Conservation (phyloP, 1,139 yeast genomes). For the Lodderomyces theae region DNA sequence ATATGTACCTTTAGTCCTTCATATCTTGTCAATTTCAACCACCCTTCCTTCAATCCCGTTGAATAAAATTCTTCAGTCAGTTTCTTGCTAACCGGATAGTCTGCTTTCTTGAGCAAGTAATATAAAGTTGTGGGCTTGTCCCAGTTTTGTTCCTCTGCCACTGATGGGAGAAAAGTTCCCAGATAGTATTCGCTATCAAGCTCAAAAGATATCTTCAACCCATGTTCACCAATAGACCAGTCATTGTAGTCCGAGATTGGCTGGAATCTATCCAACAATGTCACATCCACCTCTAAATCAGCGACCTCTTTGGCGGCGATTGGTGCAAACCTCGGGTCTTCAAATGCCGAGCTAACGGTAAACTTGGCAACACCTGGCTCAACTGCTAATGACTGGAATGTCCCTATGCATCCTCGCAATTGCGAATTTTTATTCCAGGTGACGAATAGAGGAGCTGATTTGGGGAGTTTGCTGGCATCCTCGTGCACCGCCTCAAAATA, state of each 20-base stretch:
- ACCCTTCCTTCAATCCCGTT: slow-evolving; percentile 32
- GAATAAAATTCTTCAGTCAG: slow-evolving; percentile 26
- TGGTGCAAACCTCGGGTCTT: slow-evolving; percentile 76
- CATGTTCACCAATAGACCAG: slow-evolving; percentile 85
- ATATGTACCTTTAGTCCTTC: slow-evolving; percentile 36
- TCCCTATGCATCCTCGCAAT: slow-evolving; percentile 92
- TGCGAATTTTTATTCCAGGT: slow-evolving; percentile 70
- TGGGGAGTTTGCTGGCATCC: slow-evolving; percentile 40
- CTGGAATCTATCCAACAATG: slow-evolving; percentile 63
- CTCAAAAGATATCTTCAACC: slow-evolving; percentile 60
- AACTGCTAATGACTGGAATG: slow-evolving; percentile 52
- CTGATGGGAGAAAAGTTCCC: slow-evolving; percentile 89
- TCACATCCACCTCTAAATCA: slow-evolving; percentile 47
- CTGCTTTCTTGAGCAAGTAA: slow-evolving; percentile 74
- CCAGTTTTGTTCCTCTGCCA: slow-evolving; percentile 91
- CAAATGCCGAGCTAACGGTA: slow-evolving; percentile 64
- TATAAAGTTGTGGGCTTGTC: slow-evolving; percentile 65
- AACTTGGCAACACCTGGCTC: slow-evolving; percentile 61
- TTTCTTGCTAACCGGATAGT: slow-evolving; percentile 20
- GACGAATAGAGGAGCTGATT: slow-evolving; percentile 61
- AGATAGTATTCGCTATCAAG: slow-evolving; percentile 36
- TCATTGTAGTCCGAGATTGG: slow-evolving; percentile 49
- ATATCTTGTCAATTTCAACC: slow-evolving; percentile 36
- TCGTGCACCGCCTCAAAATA: slow-evolving; percentile 20
- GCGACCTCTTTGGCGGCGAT: slow-evolving; percentile 55